Base-by-base conservation (phyloP, 345 rosid species). In the Camelina sativa region DNA sequence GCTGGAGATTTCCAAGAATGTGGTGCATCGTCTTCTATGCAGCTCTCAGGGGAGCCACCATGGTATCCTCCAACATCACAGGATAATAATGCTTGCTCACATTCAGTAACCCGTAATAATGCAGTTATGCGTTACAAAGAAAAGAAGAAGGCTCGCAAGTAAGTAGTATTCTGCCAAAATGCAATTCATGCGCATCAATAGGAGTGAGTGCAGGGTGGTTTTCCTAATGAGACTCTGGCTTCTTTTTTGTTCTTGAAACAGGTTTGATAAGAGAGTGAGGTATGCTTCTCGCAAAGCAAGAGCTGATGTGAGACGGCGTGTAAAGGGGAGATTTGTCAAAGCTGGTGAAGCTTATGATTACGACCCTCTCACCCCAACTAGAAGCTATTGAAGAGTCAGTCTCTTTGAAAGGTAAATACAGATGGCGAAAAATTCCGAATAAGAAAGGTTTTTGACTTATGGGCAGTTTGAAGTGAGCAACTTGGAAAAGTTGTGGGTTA, bases 261-360 rank as follows among this genome's bases (percentile, higher is more conserved):
- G 99, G 90, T 96, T 96, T 82, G 97, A 89, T 69, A 96, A 92
- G 87, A 84, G 51, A 76, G 98, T 96, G 72, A 85, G 99, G 78
- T 96, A 96, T 79, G 98, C 88, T 55, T 92, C 99, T 44, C 96
- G 98, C 52, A 96, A 96, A 84, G 99, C 97, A 66, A 88, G 99
- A 82, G 99, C 99, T 52, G 98, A 96, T 65, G 98, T 91, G 58
- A 86, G 99, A 80, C 90, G 79, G 82, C 94, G 99, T 28, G 99
- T 88, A 65, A 96, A 92, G 83, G 99, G 99, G 10, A 70, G 99
- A 19, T 96, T 96, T 73, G 91, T 96, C 69, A 96, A 96, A 82
- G 94, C 97, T 40, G 98, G 99, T 40, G 99, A 92, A 72, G 93
- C 86, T 69, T 95, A 87, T 80, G 99, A 95, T 79, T 95, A 92